These are phyloP conservation scores for Arabidopsis suecica DNA, from an alignment of 345 rosid genomes.

Conservation along the genomic window DNA sequence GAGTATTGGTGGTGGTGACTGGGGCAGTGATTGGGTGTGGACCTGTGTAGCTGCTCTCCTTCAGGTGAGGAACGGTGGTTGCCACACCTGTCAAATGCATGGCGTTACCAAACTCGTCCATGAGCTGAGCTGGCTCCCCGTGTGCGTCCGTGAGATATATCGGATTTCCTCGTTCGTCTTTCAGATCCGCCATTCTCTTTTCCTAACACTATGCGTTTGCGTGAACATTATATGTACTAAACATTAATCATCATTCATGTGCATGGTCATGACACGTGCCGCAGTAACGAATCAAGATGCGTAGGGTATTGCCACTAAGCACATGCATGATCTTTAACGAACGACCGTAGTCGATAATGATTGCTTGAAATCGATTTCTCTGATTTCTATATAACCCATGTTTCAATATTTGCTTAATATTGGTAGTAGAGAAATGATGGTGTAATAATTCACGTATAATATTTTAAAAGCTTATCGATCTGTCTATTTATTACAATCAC, in stretches of 20 bases:
- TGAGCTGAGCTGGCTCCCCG: slow-evolving; percentile 62
- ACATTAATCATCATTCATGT: neutral
- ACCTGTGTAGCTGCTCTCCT: slow-evolving; percentile 39
- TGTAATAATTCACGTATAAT: neutral
- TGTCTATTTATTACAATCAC: neutral
- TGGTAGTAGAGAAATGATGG: neutral
- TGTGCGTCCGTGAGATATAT: slow-evolving; percentile 53
- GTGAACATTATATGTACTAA: neutral
- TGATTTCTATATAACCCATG: neutral
- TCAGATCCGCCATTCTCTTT: slow-evolving; percentile 58
- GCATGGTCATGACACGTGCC: slow-evolving; percentile 32
- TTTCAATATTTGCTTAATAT: neutral
- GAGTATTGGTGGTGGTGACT: slow-evolving; percentile 33
- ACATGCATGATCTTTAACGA: slow-evolving; percentile 22
- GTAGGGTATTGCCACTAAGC: slow-evolving; percentile 21
- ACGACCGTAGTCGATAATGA: neutral
- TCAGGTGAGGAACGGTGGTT: slow-evolving; percentile 45
- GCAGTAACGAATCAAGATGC: slow-evolving; percentile 9
- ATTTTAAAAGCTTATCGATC: neutral
- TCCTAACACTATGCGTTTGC: neutral
- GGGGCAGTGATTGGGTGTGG: slow-evolving; percentile 47
- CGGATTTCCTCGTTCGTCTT: slow-evolving; percentile 63
- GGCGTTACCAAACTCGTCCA: slow-evolving; percentile 67
- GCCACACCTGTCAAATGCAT: slow-evolving; percentile 65
- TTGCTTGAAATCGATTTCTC: neutral